Evolutionary conservation across 139 green algal genomes (phyloP), one percentile per base, ranked within the genome.

Genomic region (Chlamydomonas sphaeroides): DNA sequence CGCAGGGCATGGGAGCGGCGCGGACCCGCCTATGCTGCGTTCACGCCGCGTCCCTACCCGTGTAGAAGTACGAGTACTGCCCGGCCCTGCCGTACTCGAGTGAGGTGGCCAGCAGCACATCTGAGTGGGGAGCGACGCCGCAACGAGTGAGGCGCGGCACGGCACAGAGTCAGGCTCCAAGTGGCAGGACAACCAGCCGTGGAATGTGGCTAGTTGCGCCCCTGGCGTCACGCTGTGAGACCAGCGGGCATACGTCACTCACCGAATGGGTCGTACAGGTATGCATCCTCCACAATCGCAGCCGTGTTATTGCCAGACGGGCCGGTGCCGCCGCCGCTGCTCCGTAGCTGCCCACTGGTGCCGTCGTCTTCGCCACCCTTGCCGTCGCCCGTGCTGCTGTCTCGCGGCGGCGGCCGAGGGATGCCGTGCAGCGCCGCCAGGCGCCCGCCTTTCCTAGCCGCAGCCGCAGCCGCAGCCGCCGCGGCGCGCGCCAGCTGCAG

Each of bases 61-160:
- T 26, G 33, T 82, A 82, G 41, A 82, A 82, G 62, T 82, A 82
- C 26, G 35, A 38, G 33, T 72, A 82, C 63, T 82, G 61, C 21
- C 75, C 75, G 0, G 75, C 75, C 32, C 75, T 63, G 75, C 75
- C 75, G 59, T 82, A 82, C 62, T 72, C 62, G 8, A 82, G 62
- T 2, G 75, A 73, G 28, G 62, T 72, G 1, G 75, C 75, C 45
- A 82, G 35, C 61, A 82, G 41, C 5, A 82, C 75, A 33, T 82
- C 75, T n/a, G n/a, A n/a, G n/a, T n/a, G n/a, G n/a, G n/a, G n/a
- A n/a, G n/a, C n/a, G n/a, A n/a, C n/a, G n/a, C n/a, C n/a, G n/a
- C n/a, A n/a, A n/a, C n/a, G n/a, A n/a, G n/a, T n/a, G n/a, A n/a
- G n/a, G n/a, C n/a, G n/a, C n/a, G n/a, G n/a, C n/a, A n/a, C n/a